Base-by-base conservation (phyloP, 2,329 filamentous ascomycete genomes). In the Didymella segeticola region DNA sequence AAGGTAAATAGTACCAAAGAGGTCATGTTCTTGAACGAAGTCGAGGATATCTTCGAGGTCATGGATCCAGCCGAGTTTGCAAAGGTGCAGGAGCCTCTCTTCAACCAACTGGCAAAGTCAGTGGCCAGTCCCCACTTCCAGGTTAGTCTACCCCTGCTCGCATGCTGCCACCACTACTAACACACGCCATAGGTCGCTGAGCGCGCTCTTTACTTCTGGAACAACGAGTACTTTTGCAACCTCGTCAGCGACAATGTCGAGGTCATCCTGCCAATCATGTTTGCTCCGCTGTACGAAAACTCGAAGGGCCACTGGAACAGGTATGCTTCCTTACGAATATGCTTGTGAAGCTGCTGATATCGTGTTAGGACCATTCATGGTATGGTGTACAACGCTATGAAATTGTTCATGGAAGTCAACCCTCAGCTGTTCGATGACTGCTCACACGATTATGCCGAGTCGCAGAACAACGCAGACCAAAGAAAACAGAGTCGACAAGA, bases 371-470 rank as follows among this genome's bases (percentile, higher is more conserved):
- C 95, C 7, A 99, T 99, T 64, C 95, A 99, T 72, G 95, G 95
- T 73, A 98, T 99, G 93, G 95, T 99, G 10, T 98, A 98, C 76
- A 99, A 98, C 70, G 95, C 95, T 52, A 98, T 99, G 95, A 99
- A 99, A 76, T 85, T 99, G 30, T 99, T 99, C 77, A 99, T 99
- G 95, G 95, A 99, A 75, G 97, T 99, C 70, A 98, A 98, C 75
- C 95, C 95, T 9, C 93, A 97, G 75, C 85, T 99, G 19, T 99
- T 99, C 68, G 95, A 99, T 67, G 95, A 99, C 72, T 99, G 95
- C 78, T 97, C 95, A 29, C 93, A 97, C 71, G 93, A 98, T 61
- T 99, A 99, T 77, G 96, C 93, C 5, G 93, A 98, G 75, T 89
- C 95, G 68, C 93, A 98, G 77, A 96, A 96, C 77, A 95, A 86